These are phyloP conservation scores for Chlamydomonas sphaeroides DNA, from an alignment of 139 green algal species.

Conservation along the genomic window DNA sequence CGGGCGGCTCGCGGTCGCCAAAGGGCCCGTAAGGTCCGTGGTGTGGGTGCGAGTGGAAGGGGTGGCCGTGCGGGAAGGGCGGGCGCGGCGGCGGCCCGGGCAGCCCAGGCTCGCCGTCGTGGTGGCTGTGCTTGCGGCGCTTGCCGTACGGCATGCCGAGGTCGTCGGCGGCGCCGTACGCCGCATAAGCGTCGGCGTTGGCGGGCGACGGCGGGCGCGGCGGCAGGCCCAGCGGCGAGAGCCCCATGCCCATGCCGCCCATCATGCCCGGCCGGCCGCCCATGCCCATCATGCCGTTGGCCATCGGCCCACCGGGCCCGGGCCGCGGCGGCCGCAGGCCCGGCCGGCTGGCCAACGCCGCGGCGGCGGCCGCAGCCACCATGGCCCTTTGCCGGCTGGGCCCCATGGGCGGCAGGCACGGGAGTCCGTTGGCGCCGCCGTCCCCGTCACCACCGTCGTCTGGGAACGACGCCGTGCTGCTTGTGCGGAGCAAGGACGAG, in stretches of 20 bases:
- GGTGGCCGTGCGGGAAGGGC: neutral
- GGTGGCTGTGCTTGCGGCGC: neutral
- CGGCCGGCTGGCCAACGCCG: neutral
- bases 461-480: neutral
- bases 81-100: conserved; percentile 21
- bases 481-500: neutral
- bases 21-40: neutral
- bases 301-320: neutral
- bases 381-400: conserved; percentile 1
- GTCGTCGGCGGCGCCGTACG: neutral
- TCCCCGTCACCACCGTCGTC: neutral
- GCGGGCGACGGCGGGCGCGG: conserved; percentile 19
- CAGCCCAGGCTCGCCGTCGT: neutral
- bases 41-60: neutral
- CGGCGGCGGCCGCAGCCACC: neutral
- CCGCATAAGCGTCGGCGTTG: neutral
- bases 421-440: neutral
- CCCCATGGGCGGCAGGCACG: conserved; percentile 16
- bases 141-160: neutral
- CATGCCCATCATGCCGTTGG: neutral
- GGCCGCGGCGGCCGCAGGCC: neutral
- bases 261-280: neutral
- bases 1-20: conserved; percentile 1
- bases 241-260: conserved; percentile 2
- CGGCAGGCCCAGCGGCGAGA: conserved; percentile 15